Evolutionary conservation across 2,329 filamentous ascomycete genomes (phyloP).

Genomic region (Neofusicoccum laricinum): DNA sequence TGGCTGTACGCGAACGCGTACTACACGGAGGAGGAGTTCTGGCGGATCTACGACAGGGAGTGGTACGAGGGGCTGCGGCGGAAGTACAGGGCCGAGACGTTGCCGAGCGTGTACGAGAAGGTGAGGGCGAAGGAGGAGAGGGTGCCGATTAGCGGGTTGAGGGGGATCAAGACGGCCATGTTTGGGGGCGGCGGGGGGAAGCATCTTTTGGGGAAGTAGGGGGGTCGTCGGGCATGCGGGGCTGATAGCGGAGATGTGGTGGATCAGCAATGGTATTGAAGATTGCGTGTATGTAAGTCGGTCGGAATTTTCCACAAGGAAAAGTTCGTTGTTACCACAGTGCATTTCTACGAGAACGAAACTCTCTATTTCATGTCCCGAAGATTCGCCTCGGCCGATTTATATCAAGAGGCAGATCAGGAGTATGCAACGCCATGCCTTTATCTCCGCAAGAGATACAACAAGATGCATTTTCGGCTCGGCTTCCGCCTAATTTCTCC

Average conservation of each 20-base stretch:
- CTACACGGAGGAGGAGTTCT: constrained; percentile 71
- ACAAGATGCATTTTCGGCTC: too few relatives aligned
- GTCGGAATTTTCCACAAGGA: too few relatives aligned
- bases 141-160: not conserved
- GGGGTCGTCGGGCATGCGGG: too few relatives aligned
- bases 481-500: too few relatives aligned
- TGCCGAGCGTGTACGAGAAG: constrained; percentile 7
- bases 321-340: too few relatives aligned
- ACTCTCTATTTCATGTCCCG: not conserved
- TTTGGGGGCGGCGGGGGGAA: not conserved
- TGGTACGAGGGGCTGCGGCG: constrained; percentile 62
- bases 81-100: constrained; percentile 57
- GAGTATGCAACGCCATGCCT: too few relatives aligned
- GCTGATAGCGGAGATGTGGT: too few relatives aligned
- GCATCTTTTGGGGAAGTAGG: constrained; percentile 1
- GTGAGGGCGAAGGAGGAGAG: constrained; percentile 13
- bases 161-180: constrained; percentile 4
- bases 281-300: not conserved
- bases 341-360: too few relatives aligned
- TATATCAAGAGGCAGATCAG: too few relatives aligned
- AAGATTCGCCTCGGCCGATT: constrained; percentile 5
- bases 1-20: constrained; percentile 87
- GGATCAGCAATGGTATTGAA: not conserved
- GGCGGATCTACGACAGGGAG: constrained; percentile 57
- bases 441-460: too few relatives aligned